These are phyloP conservation scores for Aschersonia sp. DNA, from an alignment of 2,329 filamentous ascomycete species.

Conservation along the genomic window DNA sequence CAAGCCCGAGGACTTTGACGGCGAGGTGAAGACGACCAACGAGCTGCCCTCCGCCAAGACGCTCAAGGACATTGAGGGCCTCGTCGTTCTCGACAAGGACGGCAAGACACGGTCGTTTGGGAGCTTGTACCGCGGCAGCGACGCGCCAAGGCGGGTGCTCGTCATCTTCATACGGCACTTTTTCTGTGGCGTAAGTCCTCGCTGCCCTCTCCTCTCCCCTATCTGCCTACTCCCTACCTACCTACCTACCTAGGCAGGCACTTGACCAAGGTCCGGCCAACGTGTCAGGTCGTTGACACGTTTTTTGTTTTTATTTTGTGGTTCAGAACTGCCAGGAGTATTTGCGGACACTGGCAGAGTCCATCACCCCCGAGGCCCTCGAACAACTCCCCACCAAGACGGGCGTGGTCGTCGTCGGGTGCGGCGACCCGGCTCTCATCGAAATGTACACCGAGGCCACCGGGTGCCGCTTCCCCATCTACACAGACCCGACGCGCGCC, in stretches of 20 bases:
- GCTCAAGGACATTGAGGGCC: slow-evolving; percentile 36
- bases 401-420: slow-evolving; percentile 56
- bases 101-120: slow-evolving; percentile 47
- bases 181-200: slow-evolving; percentile 55
- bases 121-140: slow-evolving; percentile 42
- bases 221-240: too few relatives aligned
- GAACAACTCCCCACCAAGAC: slow-evolving; percentile 38
- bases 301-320: not conserved
- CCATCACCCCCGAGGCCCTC: slow-evolving; percentile 37
- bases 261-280: too few relatives aligned
- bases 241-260: too few relatives aligned
- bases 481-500: slow-evolving; percentile 54
- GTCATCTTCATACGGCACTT: slow-evolving; percentile 68
- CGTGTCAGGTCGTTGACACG: too few relatives aligned
- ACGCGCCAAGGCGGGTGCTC: slow-evolving; percentile 42
- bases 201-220: too few relatives aligned
- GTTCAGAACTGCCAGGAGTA: slow-evolving; percentile 63
- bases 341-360: slow-evolving; percentile 44
- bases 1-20: slow-evolving; percentile 36
- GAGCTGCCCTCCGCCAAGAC: slow-evolving; percentile 34
- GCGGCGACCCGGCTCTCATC: slow-evolving; percentile 55
- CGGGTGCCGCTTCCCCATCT: slow-evolving; percentile 56
- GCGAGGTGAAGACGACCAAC: slow-evolving; percentile 39
- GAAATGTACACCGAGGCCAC: slow-evolving; percentile 49
- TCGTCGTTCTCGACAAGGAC: slow-evolving; percentile 44